Percentiles rank a stretch among this genome's conserved stretches.
These are phyloP conservation scores for Sapria himalayana DNA, from an alignment of 345 rosid genomes.

Conservation along the genomic window DNA sequence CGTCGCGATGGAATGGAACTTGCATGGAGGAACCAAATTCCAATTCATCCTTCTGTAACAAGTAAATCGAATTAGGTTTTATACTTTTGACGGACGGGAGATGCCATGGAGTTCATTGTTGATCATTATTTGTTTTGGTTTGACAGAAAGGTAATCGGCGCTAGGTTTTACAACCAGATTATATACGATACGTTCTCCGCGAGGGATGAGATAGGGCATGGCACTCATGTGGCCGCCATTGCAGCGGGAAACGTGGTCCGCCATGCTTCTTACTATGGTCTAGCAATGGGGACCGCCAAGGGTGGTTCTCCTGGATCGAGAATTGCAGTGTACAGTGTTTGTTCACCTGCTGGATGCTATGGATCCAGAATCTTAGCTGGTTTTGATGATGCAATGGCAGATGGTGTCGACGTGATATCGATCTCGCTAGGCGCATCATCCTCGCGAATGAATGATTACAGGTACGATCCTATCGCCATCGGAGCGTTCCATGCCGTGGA, in stretches of 20 bases:
- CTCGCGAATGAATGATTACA: constrained; percentile 9
- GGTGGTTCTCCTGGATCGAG: constrained; percentile 59
- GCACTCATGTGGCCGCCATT: constrained; percentile 54
- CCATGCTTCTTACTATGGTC: constrained; percentile 48
- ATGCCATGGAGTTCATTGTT: too few relatives aligned
- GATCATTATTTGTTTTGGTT: background rate
- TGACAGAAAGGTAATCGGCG: constrained; percentile 66
- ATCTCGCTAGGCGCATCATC: constrained; percentile 46
- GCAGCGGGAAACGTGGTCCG: constrained; percentile 45
- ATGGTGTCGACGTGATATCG: constrained; percentile 54
- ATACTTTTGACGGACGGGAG: too few relatives aligned
- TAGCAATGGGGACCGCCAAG: constrained; percentile 50
- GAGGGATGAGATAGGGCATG: constrained; percentile 59
- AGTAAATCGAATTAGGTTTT: too few relatives aligned
- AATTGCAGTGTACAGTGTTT: constrained; percentile 48
- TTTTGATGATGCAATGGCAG: constrained; percentile 56
- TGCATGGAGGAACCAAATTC: constrained; percentile 28
- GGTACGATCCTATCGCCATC: constrained; percentile 42
- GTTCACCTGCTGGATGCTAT: constrained; percentile 29
- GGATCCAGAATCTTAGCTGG: constrained; percentile 53
- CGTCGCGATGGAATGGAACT: constrained; percentile 53
- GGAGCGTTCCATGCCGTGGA: constrained; percentile 70
- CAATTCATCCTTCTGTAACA: constrained; percentile 42
- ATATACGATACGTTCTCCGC: constrained; percentile 7
- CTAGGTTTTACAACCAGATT: constrained; percentile 31